These are phyloP conservation scores for Aspergillus sp. DNA, from an alignment of 2,329 filamentous ascomycete genomes.

Conservation along the genomic window DNA sequence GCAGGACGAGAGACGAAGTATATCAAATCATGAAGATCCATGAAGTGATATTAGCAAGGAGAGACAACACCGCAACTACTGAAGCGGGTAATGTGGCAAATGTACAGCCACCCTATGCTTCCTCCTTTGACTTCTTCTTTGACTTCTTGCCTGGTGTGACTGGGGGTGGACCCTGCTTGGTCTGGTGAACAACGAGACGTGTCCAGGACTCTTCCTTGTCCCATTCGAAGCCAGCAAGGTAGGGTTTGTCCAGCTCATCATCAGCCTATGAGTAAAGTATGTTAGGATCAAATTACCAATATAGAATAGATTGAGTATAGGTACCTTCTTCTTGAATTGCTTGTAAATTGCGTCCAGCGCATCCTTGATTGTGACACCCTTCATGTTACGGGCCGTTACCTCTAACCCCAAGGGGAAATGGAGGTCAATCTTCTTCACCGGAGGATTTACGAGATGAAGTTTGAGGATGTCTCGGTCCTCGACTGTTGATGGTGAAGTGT, in stretches of 20 bases:
- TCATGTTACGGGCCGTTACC: slow-evolving; percentile 85
- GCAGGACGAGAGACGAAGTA: slow-evolving; percentile 18
- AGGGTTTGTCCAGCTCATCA: slow-evolving; percentile 83
- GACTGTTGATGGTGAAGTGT: slow-evolving; percentile 73
- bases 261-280: slow-evolving; percentile 62
- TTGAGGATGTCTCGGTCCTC: slow-evolving; percentile 85
- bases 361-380: slow-evolving; percentile 96
- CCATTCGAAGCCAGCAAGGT: slow-evolving; percentile 95
- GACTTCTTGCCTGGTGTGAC: slow-evolving; percentile 54
- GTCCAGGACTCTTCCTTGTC: slow-evolving; percentile 91
- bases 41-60: neutral
- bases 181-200: slow-evolving; percentile 80
- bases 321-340: slow-evolving; percentile 94
- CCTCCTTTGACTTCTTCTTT: slow-evolving; percentile 61
- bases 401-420: slow-evolving; percentile 86
- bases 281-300: neutral
- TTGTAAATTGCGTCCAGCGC: slow-evolving; percentile 94
- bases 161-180: slow-evolving; percentile 61
- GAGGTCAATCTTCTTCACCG: slow-evolving; percentile 91
- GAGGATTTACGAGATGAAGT: slow-evolving; percentile 74
- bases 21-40: neutral
- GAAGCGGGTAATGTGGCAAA: too few relatives aligned
- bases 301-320: neutral
- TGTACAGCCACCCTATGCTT: slow-evolving; percentile 26
- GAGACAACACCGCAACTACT: too few relatives aligned